Evolutionary conservation across 2,329 filamentous ascomycete species (phyloP).

Genomic region (Paracamarosporium sp.): DNA sequence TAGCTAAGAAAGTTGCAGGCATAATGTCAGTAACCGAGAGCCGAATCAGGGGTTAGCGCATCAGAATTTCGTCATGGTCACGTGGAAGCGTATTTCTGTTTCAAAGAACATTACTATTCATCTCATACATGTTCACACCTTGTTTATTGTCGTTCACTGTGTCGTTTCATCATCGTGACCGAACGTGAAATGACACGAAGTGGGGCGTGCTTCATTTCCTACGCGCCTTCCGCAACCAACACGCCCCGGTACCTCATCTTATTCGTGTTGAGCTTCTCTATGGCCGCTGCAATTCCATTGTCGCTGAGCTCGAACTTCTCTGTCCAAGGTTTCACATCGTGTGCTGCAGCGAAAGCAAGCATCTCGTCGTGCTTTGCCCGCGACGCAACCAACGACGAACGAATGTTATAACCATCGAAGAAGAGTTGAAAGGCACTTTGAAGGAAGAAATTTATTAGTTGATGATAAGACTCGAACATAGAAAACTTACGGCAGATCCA

Average conservation of each 20-base stretch:
- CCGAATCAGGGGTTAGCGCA: constrained; percentile 21
- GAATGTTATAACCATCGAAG: constrained; percentile 27
- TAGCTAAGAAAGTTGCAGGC: constrained; percentile 1
- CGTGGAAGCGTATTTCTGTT: no score
- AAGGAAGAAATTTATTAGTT: no score
- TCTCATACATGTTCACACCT: not conserved
- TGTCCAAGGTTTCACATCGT: constrained; percentile 26
- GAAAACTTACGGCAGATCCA: constrained; percentile 21
- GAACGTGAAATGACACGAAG: no score
- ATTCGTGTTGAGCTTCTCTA: constrained; percentile 22
- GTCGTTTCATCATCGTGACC: no score
- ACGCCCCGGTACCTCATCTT: constrained; percentile 29
- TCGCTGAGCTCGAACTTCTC: constrained; percentile 29
- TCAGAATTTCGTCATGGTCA: constrained; percentile 10
- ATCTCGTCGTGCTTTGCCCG: constrained; percentile 28
- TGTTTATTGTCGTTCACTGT: no score
- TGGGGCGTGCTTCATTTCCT: not conserved
- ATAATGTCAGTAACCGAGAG: constrained; percentile 18
- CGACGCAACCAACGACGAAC: constrained; percentile 26
- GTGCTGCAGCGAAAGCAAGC: constrained; percentile 24
- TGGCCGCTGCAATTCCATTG: constrained; percentile 21
- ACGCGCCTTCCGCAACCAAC: constrained; percentile 18
- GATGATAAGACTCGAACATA: not conserved
- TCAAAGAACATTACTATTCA: not conserved
- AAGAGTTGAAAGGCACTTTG: constrained; percentile 25